phyloP scores from a whole-genome alignment of 2,329 filamentous ascomycete species.

The Gnomoniopsis sp. region DNA sequence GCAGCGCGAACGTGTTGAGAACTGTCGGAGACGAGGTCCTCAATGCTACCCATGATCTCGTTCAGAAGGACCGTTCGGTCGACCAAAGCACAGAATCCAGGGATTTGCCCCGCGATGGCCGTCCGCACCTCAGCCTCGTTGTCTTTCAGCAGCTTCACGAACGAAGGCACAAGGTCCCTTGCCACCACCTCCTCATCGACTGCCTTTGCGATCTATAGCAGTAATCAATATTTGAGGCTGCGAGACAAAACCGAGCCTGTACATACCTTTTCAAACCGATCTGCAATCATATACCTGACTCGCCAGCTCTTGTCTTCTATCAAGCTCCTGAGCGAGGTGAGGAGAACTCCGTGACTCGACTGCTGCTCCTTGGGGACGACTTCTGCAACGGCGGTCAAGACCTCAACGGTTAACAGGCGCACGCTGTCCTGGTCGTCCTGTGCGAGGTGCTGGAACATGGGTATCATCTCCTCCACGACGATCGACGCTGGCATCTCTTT shows the following conservation, averaged over 20 bases:
- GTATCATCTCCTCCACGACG: constrained; percentile 98
- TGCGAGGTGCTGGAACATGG: constrained; percentile 94
- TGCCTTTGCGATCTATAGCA: constrained; percentile 83
- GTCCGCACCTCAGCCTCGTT: constrained; percentile 97
- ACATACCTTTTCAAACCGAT: constrained; percentile 90
- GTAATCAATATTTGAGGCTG: constrained; percentile 11
- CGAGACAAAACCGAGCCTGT: neutral
- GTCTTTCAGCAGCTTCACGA: constrained; percentile 96
- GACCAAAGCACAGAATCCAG: constrained; percentile 89
- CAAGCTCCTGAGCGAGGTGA: constrained; percentile 84
- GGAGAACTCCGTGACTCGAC: constrained; percentile 86
- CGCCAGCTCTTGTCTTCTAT: constrained; percentile 99
- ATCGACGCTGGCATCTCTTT: constrained; percentile 91
- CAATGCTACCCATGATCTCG: constrained; percentile 94
- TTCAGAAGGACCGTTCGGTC: constrained; percentile 85
- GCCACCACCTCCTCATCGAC: constrained; percentile 96
- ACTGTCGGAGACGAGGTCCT: constrained; percentile 91
- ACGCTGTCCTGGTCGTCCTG: constrained; percentile 98
- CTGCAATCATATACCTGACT: constrained; percentile 98
- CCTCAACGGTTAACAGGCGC: constrained; percentile 89
- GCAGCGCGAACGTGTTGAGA: constrained; percentile 97
- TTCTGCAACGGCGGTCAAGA: constrained; percentile 93
- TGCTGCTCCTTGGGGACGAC: constrained; percentile 98
- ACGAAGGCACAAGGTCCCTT: constrained; percentile 90
- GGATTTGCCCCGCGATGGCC: constrained; percentile 95